phyloP scores from a whole-genome alignment of 1,284 basidiomycete genomes.

The Cryptococcus sp. region DNA sequence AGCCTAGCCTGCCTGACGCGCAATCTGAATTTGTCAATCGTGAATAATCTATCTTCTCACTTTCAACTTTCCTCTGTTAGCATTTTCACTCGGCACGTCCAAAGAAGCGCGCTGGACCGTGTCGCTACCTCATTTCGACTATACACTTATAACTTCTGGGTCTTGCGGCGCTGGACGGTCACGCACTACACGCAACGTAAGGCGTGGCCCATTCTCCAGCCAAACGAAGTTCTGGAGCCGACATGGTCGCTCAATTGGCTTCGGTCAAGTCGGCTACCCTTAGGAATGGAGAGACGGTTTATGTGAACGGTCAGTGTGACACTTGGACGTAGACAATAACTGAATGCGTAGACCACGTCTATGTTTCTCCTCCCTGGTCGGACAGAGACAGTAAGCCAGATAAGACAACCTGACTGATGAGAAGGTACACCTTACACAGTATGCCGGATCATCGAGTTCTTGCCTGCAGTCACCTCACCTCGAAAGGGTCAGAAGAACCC shows the following conservation, averaged over 20 bases:
- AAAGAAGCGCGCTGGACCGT: too few species aligned
- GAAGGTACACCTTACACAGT: slow-evolving; percentile 74
- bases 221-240: too few species aligned
- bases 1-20: too few species aligned
- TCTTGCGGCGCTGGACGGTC: too few species aligned
- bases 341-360: slow-evolving; percentile 74
- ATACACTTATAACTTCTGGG: too few species aligned
- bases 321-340: slow-evolving; percentile 5
- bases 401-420: background rate
- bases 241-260: background rate
- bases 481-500: slow-evolving; percentile 27
- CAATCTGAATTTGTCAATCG: too few species aligned
- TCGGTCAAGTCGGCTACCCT: slow-evolving; percentile 31
- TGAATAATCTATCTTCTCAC: too few species aligned
- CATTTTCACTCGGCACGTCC: too few species aligned
- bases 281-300: slow-evolving; percentile 44
- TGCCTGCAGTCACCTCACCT: slow-evolving; percentile 52
- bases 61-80: too few species aligned
- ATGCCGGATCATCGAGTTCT: slow-evolving; percentile 92
- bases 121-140: too few species aligned
- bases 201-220: too few species aligned
- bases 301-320: slow-evolving; percentile 41
- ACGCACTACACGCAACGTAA: too few species aligned
- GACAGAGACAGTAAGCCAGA: slow-evolving; percentile 67
- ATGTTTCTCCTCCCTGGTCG: slow-evolving; percentile 86